Conservation (phyloP, 1,284 basidiomycete species). For the Inonotus obliquus region DNA sequence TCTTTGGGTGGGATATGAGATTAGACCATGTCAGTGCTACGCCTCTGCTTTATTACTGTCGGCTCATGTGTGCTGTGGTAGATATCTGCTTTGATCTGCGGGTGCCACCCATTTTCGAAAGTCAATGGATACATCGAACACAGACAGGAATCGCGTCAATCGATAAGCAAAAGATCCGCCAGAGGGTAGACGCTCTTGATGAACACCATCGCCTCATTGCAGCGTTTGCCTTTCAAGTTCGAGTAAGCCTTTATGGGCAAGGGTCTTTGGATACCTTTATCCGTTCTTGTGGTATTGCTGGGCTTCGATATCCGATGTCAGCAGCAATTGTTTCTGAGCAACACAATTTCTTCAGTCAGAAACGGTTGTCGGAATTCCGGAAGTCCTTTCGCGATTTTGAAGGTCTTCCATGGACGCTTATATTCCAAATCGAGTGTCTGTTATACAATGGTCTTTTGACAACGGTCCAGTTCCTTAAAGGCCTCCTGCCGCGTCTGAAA, state of each 20-base stretch:
- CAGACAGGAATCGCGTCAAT: slow-evolving; percentile 34
- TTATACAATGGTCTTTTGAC: slow-evolving; percentile 55
- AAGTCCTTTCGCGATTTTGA: slow-evolving; percentile 36
- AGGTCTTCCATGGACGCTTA: slow-evolving; percentile 46
- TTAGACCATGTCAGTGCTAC: slow-evolving; percentile 34
- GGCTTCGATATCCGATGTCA: slow-evolving; percentile 35
- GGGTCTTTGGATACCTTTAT: slow-evolving; percentile 44
- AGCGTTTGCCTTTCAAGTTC: slow-evolving; percentile 61
- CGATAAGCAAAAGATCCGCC: slow-evolving; percentile 44
- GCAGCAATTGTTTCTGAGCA: slow-evolving; percentile 42
- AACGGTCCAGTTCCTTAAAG: slow-evolving; percentile 45
- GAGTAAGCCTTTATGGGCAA: slow-evolving; percentile 45
- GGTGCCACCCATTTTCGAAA: slow-evolving; percentile 58
- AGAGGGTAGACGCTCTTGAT: slow-evolving; percentile 51
- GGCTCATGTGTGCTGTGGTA: slow-evolving; percentile 24
- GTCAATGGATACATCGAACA: slow-evolving; percentile 50
- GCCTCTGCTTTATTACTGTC: neutral
- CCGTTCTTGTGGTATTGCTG: slow-evolving; percentile 48
- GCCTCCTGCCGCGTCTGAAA: slow-evolving; percentile 39
- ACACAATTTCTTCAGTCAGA: slow-evolving; percentile 45
- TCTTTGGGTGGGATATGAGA: slow-evolving; percentile 54
- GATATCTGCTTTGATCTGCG: slow-evolving; percentile 62
- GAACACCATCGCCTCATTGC: slow-evolving; percentile 49
- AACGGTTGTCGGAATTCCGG: slow-evolving; percentile 41
- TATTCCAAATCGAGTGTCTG: slow-evolving; percentile 67